Evolutionary conservation across 1,284 basidiomycete species (phyloP), one percentile per base, ranked within the genome.

Genomic region (Trametes sp.): DNA sequence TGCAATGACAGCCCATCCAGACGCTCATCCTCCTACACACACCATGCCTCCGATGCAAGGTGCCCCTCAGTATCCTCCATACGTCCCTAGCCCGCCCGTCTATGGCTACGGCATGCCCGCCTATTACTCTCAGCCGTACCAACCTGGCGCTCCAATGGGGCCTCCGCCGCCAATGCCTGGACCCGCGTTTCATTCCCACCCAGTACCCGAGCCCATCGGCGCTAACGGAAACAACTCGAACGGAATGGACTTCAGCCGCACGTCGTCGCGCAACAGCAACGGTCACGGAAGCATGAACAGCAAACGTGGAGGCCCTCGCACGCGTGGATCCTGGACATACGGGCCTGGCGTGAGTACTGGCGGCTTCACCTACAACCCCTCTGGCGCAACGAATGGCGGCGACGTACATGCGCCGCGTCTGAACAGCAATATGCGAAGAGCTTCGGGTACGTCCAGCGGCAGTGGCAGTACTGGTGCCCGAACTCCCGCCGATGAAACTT

Each of bases 401-500:
- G 78, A 88, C 54, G 76, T 80, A 3, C 81, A 89, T 46, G 89
- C 89, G 7, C 89, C 90, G 19, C 80, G 90, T 57, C 75, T 92
- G 64, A 87, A 76, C 62, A 73, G 74, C 42, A 74, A 77, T 54
- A 77, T 79, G 69, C 81, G 88, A 69, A 80, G 85, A 52, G 74
- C 75, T 31, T 78, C 79, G 23, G 71, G 71, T 68, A 78, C 80
- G 33, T 84, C 86, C 38, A 84, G 81, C 65, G 77, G 78, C 54
- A 82, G 81, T 67, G 81, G 81, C 50, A 86, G 80, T 67, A 76
- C 80, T 55, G 82, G 84, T 28, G 81, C 85, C 61, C 83, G 85
- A 63, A 87, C 90, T 23, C 86, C 87, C 31, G 84, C 84, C 57
- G 92, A 93, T 72, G 92, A 93, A 66, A 85, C 85, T 35, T 85